Evolutionary conservation across 345 rosid genomes (phyloP).

Genomic region (Citropsis articulata): DNA sequence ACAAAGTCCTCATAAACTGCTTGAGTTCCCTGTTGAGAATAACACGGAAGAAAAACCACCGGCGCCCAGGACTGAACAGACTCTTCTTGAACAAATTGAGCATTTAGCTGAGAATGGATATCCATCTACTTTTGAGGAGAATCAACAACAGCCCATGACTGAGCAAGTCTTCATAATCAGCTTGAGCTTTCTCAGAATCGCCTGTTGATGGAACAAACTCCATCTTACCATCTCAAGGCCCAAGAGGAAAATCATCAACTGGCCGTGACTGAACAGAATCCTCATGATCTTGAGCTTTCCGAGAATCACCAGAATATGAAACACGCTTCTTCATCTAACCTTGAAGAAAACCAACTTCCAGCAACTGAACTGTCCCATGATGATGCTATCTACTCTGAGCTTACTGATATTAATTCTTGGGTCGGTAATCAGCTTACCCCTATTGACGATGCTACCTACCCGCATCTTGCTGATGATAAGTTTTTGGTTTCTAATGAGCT

Average conservation of each 20-base stretch:
- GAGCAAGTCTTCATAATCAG: background rate
- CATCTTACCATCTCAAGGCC: background rate
- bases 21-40: too few relatives aligned
- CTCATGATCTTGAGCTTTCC: background rate
- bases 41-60: too few relatives aligned
- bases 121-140: too few relatives aligned
- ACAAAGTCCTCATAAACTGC: too few relatives aligned
- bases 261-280: background rate
- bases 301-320: background rate
- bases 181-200: background rate
- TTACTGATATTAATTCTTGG: background rate
- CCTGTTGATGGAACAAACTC: background rate
- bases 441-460: background rate
- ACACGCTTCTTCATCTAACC: background rate
- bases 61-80: too few relatives aligned
- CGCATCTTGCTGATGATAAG: background rate
- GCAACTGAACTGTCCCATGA: background rate
- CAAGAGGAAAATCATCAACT: background rate
- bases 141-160: background rate
- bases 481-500: background rate
- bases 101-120: too few relatives aligned
- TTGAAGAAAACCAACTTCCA: background rate
- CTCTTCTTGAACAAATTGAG: too few relatives aligned
- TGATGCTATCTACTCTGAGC: background rate
- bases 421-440: background rate